These are phyloP conservation scores for Trametes polyzona DNA, from an alignment of 1,284 basidiomycete species.

Conservation along the genomic window DNA sequence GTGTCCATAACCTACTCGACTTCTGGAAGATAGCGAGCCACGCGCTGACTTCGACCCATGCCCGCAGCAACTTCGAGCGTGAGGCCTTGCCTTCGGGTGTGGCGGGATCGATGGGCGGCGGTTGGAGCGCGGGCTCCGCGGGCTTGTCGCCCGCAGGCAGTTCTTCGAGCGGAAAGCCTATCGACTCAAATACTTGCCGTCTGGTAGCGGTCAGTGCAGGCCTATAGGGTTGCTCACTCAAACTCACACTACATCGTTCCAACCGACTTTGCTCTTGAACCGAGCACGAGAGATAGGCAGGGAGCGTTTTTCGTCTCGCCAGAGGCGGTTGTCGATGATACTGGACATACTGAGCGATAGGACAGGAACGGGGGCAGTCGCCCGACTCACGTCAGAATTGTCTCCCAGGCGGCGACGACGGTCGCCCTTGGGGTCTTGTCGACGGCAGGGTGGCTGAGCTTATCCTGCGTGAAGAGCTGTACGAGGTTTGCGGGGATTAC, in stretches of 20 bases:
- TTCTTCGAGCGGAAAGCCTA: constrained; percentile 55
- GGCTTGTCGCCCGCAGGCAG: constrained; percentile 8
- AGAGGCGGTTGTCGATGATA: constrained; percentile 72
- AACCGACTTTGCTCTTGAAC: constrained; percentile 70
- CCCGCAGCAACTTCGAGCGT: constrained; percentile 66
- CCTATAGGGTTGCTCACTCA: neutral
- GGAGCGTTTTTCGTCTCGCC: constrained; percentile 65
- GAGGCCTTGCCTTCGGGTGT: constrained; percentile 51
- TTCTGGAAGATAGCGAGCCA: constrained; percentile 65
- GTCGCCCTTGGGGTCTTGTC: constrained; percentile 51
- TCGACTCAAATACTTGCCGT: constrained; percentile 57
- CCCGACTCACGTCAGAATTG: constrained; percentile 60
- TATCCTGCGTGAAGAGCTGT: constrained; percentile 47
- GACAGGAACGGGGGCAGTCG: neutral
- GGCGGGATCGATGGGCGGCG: constrained; percentile 56
- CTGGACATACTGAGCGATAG: constrained; percentile 31
- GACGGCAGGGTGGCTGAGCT: constrained; percentile 42
- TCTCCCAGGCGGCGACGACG: constrained; percentile 64
- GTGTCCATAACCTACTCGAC: constrained; percentile 26
- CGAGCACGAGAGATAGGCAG: constrained; percentile 56
- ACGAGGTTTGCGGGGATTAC: constrained; percentile 62
- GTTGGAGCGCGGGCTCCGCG: constrained; percentile 48
- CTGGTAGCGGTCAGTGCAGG: constrained; percentile 32
- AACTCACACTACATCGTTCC: constrained; percentile 62
- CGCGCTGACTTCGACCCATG: constrained; percentile 75